Evolutionary conservation across 495 filamentous ascomycete genomes (phyloP), one percentile per base, ranked within the genome.

Genomic region (Xanthoparmelia taractica): DNA sequence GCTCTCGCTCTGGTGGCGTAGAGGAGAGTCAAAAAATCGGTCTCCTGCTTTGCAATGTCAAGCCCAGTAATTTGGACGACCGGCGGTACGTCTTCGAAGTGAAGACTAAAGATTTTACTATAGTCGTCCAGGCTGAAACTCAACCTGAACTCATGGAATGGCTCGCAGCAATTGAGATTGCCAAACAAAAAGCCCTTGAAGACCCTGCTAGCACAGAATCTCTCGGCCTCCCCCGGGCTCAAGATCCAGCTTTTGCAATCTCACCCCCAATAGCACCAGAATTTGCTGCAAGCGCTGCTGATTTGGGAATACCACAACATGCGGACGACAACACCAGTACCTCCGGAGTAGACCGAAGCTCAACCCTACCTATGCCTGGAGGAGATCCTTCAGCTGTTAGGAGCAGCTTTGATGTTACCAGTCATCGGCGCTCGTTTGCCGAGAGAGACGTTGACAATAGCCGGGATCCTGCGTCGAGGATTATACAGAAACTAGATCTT

Each of bases 71-170:
- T 47, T 87, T 91, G 68, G 94, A 98, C 72, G 94, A 98, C 67
- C 84, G 94, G 41, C 82, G 95, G 36, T 97, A 97, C 73, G 96
- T 95, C 71, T 98, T 97, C 70, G 95, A 97, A 74, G 91, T 98
- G 67, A 98, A 97, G 79, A 98, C 94, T 18, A 98, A 97, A 72
- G 95, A 93, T 69, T 89, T 87, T 68, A 92, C 85, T 56, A 85
- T 96, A 48, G 75, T 96, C 61, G 78, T 98, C 34, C 94, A 98
- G 74, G 90, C 94, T 8, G 95, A 97, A 71, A 96, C 91, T 0
- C 94, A 97, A 69, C 76, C 80, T 56, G 90, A 97, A 68, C 78
- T 98, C 29, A 88, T 87, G 64, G 90, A 93, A 63, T 98, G 94
- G 94, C 85, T 98, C 52, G 83, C 87, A 61, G 84, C 90, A 11